phyloP scores from a whole-genome alignment of 805 yeast species.

The Wickerhamiella cacticola region DNA sequence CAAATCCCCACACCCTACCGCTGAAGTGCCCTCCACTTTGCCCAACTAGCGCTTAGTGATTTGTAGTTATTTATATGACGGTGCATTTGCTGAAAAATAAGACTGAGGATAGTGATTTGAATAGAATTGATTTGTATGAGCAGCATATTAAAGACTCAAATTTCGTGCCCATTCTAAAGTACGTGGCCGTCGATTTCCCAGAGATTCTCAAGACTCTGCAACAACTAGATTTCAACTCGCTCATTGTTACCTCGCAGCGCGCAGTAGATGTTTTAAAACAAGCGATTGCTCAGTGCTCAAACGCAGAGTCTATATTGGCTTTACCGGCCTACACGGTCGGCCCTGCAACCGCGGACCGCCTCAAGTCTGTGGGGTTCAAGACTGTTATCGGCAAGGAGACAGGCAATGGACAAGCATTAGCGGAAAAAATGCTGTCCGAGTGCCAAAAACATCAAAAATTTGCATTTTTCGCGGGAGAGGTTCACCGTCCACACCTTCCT shows the following conservation, averaged over 20 bases:
- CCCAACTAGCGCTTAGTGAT: neutral
- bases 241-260: slow-evolving; percentile 80
- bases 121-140: slow-evolving; percentile 57
- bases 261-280: slow-evolving; percentile 67
- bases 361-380: slow-evolving; percentile 50
- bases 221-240: slow-evolving; percentile 36
- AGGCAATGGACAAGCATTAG: slow-evolving; percentile 66
- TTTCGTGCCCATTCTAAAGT: slow-evolving; percentile 67
- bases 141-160: slow-evolving; percentile 33
- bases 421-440: slow-evolving; percentile 43
- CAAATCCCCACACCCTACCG: too few relatives aligned
- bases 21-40: too few relatives aligned
- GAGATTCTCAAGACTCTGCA: slow-evolving; percentile 37
- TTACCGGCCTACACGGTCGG: slow-evolving; percentile 74
- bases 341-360: slow-evolving; percentile 62
- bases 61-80: slow-evolving; percentile 10
- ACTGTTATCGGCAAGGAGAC: slow-evolving; percentile 62
- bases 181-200: slow-evolving; percentile 41
- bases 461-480: slow-evolving; percentile 75
- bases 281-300: slow-evolving; percentile 23
- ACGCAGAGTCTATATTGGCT: slow-evolving; percentile 18
- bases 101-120: slow-evolving; percentile 32
- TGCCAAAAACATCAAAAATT: slow-evolving; percentile 18
- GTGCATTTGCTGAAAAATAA: slow-evolving; percentile 50
- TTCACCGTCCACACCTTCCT: slow-evolving; percentile 73